phyloP scores from a whole-genome alignment of 305 asterid species.

The Withania somnifera region DNA sequence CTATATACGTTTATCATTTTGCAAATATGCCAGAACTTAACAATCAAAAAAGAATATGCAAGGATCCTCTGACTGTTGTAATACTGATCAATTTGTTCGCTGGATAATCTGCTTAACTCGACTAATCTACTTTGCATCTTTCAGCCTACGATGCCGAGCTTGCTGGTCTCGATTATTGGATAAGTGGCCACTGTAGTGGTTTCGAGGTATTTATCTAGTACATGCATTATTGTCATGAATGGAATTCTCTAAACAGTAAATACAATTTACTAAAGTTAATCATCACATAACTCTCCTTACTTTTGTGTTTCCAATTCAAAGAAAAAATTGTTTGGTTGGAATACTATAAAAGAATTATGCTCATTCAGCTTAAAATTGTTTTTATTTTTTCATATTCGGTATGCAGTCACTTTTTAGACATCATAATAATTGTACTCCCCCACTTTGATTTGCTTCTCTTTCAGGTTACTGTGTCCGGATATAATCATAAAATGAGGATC shows the following conservation, averaged over 20 bases:
- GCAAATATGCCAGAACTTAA: background rate
- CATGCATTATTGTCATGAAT: background rate
- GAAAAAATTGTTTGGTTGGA: background rate
- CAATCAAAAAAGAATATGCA: background rate
- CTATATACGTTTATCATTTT: background rate
- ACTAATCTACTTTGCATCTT: constrained; percentile 11
- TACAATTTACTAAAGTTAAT: background rate
- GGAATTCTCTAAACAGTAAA: background rate
- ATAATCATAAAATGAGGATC: constrained; percentile 70
- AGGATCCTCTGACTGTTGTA: background rate
- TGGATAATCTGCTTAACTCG: background rate
- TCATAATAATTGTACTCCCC: background rate
- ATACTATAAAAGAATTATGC: background rate
- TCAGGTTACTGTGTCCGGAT: constrained; percentile 79
- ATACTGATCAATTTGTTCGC: background rate
- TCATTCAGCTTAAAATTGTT: background rate
- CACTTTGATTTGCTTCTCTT: background rate
- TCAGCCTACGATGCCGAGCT: constrained; percentile 92
- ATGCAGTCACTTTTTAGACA: background rate
- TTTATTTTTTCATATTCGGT: background rate
- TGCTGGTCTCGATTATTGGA: constrained; percentile 80
- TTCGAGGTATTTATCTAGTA: constrained; percentile 48
- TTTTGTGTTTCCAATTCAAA: background rate
- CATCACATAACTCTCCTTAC: background rate
- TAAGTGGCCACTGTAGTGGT: constrained; percentile 52